phyloP scores from a whole-genome alignment of 768 basidiomycete genomes.

The Phylloporus arenicola region DNA sequence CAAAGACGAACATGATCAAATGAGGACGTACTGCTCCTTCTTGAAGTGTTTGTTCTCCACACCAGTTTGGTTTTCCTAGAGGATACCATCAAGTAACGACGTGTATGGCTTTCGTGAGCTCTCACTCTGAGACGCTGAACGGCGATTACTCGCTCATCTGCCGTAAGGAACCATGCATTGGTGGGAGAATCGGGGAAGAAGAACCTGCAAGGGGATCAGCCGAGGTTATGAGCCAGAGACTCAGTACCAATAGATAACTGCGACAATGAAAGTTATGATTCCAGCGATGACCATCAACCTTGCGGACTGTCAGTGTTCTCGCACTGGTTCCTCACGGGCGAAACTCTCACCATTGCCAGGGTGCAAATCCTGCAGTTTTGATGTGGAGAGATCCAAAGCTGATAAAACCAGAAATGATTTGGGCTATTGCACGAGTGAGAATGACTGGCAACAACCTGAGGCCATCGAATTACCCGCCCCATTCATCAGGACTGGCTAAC shows the following conservation, averaged over 20 bases:
- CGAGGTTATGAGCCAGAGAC: neutral
- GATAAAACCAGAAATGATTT: slow-evolving; percentile 65
- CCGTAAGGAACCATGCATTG: slow-evolving; percentile 68
- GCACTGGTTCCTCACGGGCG: neutral
- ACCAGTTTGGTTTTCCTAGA: slow-evolving; percentile 69
- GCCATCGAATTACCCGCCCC: slow-evolving; percentile 46
- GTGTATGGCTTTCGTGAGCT: neutral
- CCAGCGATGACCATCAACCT: slow-evolving; percentile 74
- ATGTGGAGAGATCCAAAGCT: slow-evolving; percentile 66
- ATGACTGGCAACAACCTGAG: neutral
- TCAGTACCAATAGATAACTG: slow-evolving; percentile 50
- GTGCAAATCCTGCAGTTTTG: slow-evolving; percentile 48
- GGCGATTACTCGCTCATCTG: slow-evolving; percentile 56
- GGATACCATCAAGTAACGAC: neutral
- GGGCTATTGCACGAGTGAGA: slow-evolving; percentile 38
- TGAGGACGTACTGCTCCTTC: slow-evolving; percentile 58
- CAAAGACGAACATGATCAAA: neutral
- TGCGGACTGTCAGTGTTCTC: neutral
- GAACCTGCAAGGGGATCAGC: slow-evolving; percentile 37
- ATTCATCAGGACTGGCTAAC: slow-evolving; percentile 59
- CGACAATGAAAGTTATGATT: slow-evolving; percentile 46
- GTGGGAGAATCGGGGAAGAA: slow-evolving; percentile 74
- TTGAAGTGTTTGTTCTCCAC: slow-evolving; percentile 81
- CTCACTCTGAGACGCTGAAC: slow-evolving; percentile 58
- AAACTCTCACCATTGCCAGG: slow-evolving; percentile 61